Percentiles rank a stretch among this genome's conserved stretches.
phyloP scores from a whole-genome alignment of 2,329 filamentous ascomycete species.

The Calonectria naviculata region DNA sequence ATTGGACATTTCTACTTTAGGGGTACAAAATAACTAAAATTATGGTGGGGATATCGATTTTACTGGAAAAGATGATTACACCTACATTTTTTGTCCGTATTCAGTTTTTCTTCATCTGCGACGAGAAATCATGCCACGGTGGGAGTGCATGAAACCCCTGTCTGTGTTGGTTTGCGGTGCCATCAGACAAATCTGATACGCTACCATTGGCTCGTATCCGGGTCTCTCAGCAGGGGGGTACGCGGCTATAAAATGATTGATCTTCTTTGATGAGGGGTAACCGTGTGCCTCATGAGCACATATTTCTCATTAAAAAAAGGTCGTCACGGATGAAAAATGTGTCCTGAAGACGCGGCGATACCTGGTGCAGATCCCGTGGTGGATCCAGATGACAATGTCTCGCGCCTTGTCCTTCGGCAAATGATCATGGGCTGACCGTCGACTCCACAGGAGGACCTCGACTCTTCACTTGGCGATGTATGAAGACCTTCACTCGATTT shows the following conservation, averaged over 20 bases:
- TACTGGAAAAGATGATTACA: no score
- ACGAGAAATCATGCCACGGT: neutral
- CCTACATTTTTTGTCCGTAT: no score
- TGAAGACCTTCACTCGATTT: neutral
- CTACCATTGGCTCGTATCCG: neutral
- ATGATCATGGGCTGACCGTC: neutral
- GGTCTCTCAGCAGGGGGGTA: neutral
- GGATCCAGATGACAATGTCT: neutral
- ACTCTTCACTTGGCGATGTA: conserved; percentile 4
- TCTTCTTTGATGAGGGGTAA: neutral
- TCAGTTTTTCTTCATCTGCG: no score
- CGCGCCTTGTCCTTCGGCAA: neutral
- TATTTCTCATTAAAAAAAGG: neutral
- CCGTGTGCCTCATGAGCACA: neutral
- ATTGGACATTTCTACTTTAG: no score
- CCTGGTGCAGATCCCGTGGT: neutral
- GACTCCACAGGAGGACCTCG: neutral
- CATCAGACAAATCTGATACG: neutral
- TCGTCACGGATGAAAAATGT: neutral
- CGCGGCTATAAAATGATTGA: neutral
- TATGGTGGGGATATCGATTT: no score
- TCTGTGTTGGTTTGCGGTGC: neutral
- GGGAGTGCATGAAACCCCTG: neutral
- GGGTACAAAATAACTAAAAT: no score
- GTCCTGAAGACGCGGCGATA: neutral